A percentile compares a stretch with the other conserved stretches of the same genome.
Conservation (phyloP, 2,329 filamentous ascomycete species). For the Aureobasidium sp. region DNA sequence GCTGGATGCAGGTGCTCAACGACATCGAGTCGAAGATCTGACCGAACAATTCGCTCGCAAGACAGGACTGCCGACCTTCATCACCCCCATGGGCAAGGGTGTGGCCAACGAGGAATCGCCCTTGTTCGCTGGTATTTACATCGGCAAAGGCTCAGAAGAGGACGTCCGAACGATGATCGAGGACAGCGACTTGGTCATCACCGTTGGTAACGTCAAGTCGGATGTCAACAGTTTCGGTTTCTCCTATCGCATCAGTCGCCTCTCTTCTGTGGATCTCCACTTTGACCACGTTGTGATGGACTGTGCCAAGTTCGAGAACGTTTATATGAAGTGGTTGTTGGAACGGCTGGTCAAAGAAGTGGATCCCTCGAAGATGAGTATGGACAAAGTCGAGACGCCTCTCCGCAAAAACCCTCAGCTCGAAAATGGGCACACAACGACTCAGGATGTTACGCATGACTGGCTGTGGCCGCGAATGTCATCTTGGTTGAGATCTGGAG, state of each 20-base stretch:
- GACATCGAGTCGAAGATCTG: conserved; percentile 46
- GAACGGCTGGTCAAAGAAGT: neutral
- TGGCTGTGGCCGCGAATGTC: conserved; percentile 73
- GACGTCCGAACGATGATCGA: conserved; percentile 17
- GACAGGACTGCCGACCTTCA: conserved; percentile 42
- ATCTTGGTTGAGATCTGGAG: conserved; percentile 60
- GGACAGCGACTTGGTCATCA: conserved; percentile 17
- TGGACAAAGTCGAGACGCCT: conserved; percentile 14
- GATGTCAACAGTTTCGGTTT: conserved; percentile 25
- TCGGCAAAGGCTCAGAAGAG: conserved; percentile 16
- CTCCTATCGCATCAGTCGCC: conserved; percentile 19
- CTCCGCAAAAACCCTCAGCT: conserved; percentile 16
- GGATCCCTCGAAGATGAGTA: neutral
- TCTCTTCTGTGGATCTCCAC: conserved; percentile 26
- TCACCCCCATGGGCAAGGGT: conserved; percentile 42
- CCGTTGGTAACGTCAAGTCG: conserved; percentile 16
- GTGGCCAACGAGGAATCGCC: conserved; percentile 37
- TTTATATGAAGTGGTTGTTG: conserved; percentile 37
- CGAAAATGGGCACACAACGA: conserved; percentile 25
- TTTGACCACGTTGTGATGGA: conserved; percentile 53
- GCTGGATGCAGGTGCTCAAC: conserved; percentile 74
- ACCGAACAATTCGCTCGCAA: conserved; percentile 35
- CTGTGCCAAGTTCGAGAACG: conserved; percentile 1
- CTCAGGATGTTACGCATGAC: conserved; percentile 48
- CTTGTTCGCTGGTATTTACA: conserved; percentile 39